Conservation (phyloP, 345 rosid genomes). For the Citrus australasica region DNA sequence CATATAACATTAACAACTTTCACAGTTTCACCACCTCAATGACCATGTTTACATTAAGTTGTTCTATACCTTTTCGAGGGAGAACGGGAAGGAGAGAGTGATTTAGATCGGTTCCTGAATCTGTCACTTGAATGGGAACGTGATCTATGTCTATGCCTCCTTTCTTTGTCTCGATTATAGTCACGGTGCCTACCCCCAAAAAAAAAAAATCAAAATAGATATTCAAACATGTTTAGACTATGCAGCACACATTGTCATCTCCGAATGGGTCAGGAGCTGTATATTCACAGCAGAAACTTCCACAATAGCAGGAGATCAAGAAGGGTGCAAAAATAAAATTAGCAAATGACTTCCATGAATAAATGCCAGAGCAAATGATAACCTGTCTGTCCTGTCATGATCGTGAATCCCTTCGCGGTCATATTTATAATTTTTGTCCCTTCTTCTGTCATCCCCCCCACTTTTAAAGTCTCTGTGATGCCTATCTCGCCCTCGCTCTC, state of each 20-base stretch:
- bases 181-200: slow-evolving; percentile 13
- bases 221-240: not conserved
- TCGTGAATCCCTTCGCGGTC: slow-evolving; percentile 6
- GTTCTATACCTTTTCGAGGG: slow-evolving; percentile 22
- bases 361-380: not conserved
- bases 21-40: not conserved
- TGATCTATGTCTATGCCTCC: slow-evolving; percentile 18
- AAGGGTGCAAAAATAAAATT: not conserved
- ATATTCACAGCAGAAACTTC: not conserved
- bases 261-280: not conserved
- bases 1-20: not conserved
- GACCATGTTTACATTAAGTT: not conserved
- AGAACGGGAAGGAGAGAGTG: slow-evolving; percentile 25
- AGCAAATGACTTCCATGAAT: not conserved
- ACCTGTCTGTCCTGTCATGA: slow-evolving; percentile 25
- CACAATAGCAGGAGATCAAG: not conserved
- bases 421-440: slow-evolving; percentile 15
- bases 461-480: slow-evolving; percentile 12
- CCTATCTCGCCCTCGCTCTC: slow-evolving; percentile 9
- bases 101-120: slow-evolving; percentile 20
- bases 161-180: slow-evolving; percentile 19
- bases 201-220: not conserved
- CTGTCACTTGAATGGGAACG: slow-evolving; percentile 15
- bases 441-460: slow-evolving; percentile 10
- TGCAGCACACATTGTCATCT: not conserved